These are phyloP conservation scores for Xenosphaeropsis pyriputrescens DNA, from an alignment of 2,329 filamentous ascomycete genomes.

Conservation along the genomic window DNA sequence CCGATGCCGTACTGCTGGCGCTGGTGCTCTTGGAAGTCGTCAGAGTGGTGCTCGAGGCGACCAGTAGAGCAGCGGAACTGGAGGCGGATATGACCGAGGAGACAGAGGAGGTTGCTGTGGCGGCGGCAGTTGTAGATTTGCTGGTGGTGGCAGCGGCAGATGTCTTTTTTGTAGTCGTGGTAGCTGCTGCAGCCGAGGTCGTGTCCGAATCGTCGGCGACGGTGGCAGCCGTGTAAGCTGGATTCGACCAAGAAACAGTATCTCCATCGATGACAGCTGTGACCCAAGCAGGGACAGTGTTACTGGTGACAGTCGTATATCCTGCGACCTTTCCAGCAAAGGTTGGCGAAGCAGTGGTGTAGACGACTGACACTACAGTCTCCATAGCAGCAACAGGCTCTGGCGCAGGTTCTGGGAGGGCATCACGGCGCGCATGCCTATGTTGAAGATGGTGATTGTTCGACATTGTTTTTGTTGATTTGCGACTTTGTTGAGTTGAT, in stretches of 20 bases:
- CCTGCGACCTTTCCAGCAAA: conserved; percentile 33
- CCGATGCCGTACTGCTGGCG: not conserved
- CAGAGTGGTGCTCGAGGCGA: not conserved
- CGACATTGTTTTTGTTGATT: conserved; percentile 5
- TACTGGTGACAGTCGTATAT: conserved; percentile 15
- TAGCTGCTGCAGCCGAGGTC: not conserved
- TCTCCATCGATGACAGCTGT: conserved; percentile 3
- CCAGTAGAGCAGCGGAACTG: not conserved
- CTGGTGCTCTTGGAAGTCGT: not conserved
- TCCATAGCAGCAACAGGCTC: not conserved
- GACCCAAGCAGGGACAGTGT: conserved; percentile 6
- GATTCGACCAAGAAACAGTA: not conserved
- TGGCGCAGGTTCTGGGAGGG: conserved; percentile 1
- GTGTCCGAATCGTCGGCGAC: not conserved
- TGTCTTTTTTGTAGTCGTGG: too few species aligned
- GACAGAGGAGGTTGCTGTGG: conserved; percentile 2
- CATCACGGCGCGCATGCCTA: conserved; percentile 3
- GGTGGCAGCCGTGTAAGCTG: conserved; percentile 3
- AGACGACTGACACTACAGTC: conserved; percentile 27
- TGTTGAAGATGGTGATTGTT: not conserved
- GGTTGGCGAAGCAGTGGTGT: conserved; percentile 34
- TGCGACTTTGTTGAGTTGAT: conserved; percentile 1
- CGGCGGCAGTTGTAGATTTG: conserved; percentile 1
- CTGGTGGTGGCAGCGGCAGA: not conserved
- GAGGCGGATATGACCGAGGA: not conserved